Base-by-base conservation (phyloP, 768 basidiomycete genomes). In the Ephemerocybe angulata region DNA sequence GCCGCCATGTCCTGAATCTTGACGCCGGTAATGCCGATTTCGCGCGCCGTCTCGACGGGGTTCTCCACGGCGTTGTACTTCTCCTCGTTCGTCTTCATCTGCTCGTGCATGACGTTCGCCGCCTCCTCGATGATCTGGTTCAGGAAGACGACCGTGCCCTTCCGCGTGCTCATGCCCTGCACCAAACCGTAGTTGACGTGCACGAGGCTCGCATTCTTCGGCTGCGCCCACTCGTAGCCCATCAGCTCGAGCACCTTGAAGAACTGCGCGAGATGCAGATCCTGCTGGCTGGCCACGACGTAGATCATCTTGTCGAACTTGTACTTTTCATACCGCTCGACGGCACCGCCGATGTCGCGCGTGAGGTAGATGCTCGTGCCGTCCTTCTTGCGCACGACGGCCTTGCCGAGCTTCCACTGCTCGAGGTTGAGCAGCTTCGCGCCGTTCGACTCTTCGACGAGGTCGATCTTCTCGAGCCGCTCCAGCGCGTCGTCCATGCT, bases 1-100 rank as follows among this genome's bases (percentile, higher is more conserved):
- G 92, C 93, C 40, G 88, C 81, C 93, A 96, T 94, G 67, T 97
- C 94, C 71, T 99, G 97, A 56, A 99, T 94, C 76, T 98, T 98
- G 61, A 99, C 88, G 2, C 93, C 93, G 0, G 93, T 89, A 63
- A 97, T 93, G 19, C 95, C 97, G 46, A 98, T 86, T 70, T 96
- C 90, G 58, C 79, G 78, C 54, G 83, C 82, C 43, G 87, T 87
- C 44, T 70, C 73, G 65, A 90, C 88, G 1, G 96, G 95, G 68
- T 99, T 85, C 63, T 92, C 91, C 33, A 99, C 80, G 24, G 87
- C 84, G 3, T 76, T 81, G 64, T 95, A 98, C 71, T 98, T 99
- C 50, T 86, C 93, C 72, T 92, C 86, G 67, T 98, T 98, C 72
- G 87, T 87, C 70, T 76, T 78, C 96, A 99, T 99, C 72, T 95